Base-by-base conservation (phyloP, 257 asterid species). In the Solanum bukasovii region DNA sequence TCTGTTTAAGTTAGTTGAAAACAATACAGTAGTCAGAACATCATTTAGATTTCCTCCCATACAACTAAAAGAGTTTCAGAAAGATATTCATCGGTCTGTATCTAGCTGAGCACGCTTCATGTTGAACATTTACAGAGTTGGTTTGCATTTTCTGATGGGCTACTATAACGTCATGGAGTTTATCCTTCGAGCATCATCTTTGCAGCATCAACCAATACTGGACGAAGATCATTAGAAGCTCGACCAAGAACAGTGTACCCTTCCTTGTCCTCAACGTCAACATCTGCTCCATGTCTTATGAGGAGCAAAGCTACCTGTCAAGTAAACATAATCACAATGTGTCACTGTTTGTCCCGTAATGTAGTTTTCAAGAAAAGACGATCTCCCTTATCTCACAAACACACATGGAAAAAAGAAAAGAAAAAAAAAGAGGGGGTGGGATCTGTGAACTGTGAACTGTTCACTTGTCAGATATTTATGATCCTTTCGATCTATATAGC, bases 251-350 rank as follows among this genome's bases (percentile, higher is more conserved):
- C 98, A 0, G 97, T 96, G 93, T 96, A 97, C 4, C 95, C 99
- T 93, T 97, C 99, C 90, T 95, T 94, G 92, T 96, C 99, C 90
- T 86, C 92, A 34, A 92, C 91, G 87, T 97, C 99, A 88, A 97
- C 99, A 74, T 94, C 91, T 59, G 99, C 99, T 87, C 98, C 99
- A 87, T 97, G 99, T 90, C 99, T 90, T 91, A 97, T 92, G 72
- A 96, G 98, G 40, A 97, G 98, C 84, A 97, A 95, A 86, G 99
- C 96, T 56, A 92, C 98, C 99, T 97, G 98, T 77, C 72, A 90
- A 56, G 31, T 37, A 72, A 72, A 72, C 33, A 67, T 72, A 70
- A 44, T 79, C 5, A 42, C 65, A 31, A 27, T 14, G 16, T 7
- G 8, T 46, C 52, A 10, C 35, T 29, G 18, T 49, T 49, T 82